Conservation (phyloP, 768 basidiomycete species). For the Cystofilobasidium ferigula region DNA sequence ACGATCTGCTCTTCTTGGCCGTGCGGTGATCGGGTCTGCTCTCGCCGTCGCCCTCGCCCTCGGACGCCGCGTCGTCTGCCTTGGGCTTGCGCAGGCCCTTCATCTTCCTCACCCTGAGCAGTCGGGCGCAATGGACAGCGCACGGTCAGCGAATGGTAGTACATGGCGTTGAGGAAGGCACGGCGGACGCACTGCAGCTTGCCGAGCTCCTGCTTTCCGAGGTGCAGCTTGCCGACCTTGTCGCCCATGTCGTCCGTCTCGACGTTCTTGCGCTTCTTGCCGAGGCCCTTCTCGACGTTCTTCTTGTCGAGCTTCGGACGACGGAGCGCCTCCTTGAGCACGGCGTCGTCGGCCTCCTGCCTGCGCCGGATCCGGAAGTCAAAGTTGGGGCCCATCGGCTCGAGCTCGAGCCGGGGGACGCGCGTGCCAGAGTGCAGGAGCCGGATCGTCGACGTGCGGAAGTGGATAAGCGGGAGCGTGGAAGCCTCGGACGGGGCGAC, state of each 20-base stretch:
- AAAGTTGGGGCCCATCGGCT: slow-evolving; percentile 81
- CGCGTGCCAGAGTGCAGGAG: slow-evolving; percentile 62
- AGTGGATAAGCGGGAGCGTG: slow-evolving; percentile 67
- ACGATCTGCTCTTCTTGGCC: slow-evolving; percentile 2
- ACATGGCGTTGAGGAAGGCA: background rate
- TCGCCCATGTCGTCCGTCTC: slow-evolving; percentile 99
- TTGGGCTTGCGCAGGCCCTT: slow-evolving; percentile 56
- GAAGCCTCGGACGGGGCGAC: slow-evolving; percentile 39
- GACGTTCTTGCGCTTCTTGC: slow-evolving; percentile 75
- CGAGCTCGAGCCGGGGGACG: slow-evolving; percentile 67
- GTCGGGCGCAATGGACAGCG: background rate
- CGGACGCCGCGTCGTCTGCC: slow-evolving; percentile 1
- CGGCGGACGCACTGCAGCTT: slow-evolving; percentile 51
- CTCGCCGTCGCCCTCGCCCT: background rate
- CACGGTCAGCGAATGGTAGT: background rate
- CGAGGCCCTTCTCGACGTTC: slow-evolving; percentile 71
- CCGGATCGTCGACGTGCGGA: slow-evolving; percentile 71
- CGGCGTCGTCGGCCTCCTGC: slow-evolving; percentile 61
- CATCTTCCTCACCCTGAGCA: slow-evolving; percentile 64
- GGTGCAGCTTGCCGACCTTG: slow-evolving; percentile 74
- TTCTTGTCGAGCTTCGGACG: slow-evolving; percentile 78
- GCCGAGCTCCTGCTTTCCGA: slow-evolving; percentile 75
- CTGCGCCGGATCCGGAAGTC: slow-evolving; percentile 70
- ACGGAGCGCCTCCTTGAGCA: slow-evolving; percentile 68
- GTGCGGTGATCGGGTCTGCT: background rate